Evolutionary conservation across 176 grass and related monocot genomes (phyloP), one percentile per base, ranked within the genome.

Genomic region (Raddia distichophylla): DNA sequence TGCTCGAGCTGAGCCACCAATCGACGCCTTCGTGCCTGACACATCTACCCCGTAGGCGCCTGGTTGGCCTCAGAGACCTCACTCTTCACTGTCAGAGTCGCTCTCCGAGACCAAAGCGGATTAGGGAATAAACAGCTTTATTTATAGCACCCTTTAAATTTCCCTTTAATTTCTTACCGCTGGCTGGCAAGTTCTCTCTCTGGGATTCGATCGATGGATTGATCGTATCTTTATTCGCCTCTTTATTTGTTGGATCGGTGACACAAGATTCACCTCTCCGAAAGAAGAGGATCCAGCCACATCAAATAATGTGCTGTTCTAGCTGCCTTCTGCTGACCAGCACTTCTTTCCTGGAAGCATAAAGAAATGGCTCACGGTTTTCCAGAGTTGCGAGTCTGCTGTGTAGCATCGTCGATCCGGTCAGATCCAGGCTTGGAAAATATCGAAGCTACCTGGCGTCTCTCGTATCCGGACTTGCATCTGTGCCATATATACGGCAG

Each of bases 351-450:
- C 57, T 3, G 3, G 3, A 43, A 35, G 32, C 42, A 17, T 67
- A 67, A 59, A 66, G 71, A 75, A 75, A 83, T 83, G 50, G 50
- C 35, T 73, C 7, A 50, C 5, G 1, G 5, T 47, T 70, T 70
- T 27, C 5, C 42, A 49, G 18, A 47, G n/a, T 49, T 70, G 18
- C 43, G 16, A 49, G 44, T 22, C 9, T 9, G 44, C 10, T 65
- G 15, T 27, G 18, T 45, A 1, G 17, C 40, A 45, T 40, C 37
- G 37, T 40, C 37, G 37, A 40, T 40, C 37, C 37, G 4, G 37
- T 2, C 37, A 2, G 37, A 40, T 40, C 37, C 37, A 40, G 37
- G 37, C 37, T 40, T 40, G 37, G 37, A 40, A 40, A 40, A 40
- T 40, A 40, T 40, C 37, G 37, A 40, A 40, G 37, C 37, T 40